Percentiles rank a stretch among this genome's conserved stretches.
Evolutionary conservation across 345 rosid genomes (phyloP).

Genomic region (Euphorbia peplus): DNA sequence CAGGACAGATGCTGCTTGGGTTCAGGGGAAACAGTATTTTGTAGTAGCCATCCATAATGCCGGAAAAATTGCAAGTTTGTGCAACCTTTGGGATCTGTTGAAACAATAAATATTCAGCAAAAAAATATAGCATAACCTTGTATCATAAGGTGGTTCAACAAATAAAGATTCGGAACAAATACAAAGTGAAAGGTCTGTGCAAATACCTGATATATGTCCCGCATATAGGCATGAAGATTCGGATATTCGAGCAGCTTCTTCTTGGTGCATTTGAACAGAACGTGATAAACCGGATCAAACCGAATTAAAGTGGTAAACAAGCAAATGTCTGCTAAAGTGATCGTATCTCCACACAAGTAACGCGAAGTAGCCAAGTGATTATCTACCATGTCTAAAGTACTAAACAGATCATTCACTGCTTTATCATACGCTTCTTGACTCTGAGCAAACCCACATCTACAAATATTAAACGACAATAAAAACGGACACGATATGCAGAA

Average conservation of each 20-base stretch:
- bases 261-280: conserved; percentile 80
- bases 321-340: conserved; percentile 72
- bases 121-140: no score
- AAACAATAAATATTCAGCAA: background rate
- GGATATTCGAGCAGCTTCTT: conserved; percentile 70
- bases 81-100: conserved; percentile 76
- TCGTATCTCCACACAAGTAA: conserved; percentile 67
- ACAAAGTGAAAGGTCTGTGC: background rate
- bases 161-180: background rate
- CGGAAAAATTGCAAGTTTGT: conserved; percentile 62
- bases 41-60: conserved; percentile 83
- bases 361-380: conserved; percentile 49
- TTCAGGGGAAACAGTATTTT: conserved; percentile 71
- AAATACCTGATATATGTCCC: conserved; percentile 72
- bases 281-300: conserved; percentile 72
- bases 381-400: conserved; percentile 56
- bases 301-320: conserved; percentile 79
- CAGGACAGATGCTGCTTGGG: conserved; percentile 72
- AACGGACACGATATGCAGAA: no score
- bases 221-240: conserved; percentile 62
- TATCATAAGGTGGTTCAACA: no score
- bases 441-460: conserved; percentile 88
- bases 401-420: conserved; percentile 60
- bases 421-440: conserved; percentile 75
- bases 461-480: background rate